Base-by-base conservation (phyloP, 2,329 filamentous ascomycete genomes). In the Colletotrichum falcatum region DNA sequence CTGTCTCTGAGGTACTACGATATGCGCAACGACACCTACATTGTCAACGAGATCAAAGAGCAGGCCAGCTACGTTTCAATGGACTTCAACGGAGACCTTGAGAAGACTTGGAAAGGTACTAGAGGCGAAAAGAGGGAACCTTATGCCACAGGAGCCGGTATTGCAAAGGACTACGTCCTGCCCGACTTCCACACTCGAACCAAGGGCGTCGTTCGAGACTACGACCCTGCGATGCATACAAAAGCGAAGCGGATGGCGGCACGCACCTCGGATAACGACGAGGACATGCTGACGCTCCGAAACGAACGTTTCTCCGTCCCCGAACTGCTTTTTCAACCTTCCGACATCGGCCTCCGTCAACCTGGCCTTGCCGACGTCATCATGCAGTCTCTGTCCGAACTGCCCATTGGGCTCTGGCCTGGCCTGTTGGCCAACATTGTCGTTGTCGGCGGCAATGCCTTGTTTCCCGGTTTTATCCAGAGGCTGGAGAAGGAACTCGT, bases 1-100 rank as follows among this genome's bases (percentile, higher is more conserved):
- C 90, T 98, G 23, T 98, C 95, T 1, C 87, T 97, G 18, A 91
- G 96, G 8, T 94, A 98, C 77, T 97, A 97, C 80, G 95, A 98
- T 79, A 95, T 99, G 90, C 90, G 96, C 72, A 95, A 97, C 79
- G 96, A 99, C 76, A 92, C 93, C 0, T 91, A 97, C 79, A 91
- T 98, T 61, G 94, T 98, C 78, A 97, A 97, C 76, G 93, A 98
- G 79, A 95, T 98, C 81, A 99, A 99, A 78, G 96, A 99, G 79
- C 87, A 91, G 5, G 90, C 92, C 0, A 97, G 94, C 78, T 98
- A 92, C 75, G 90, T 98, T 14, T 92, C 92, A 2, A 83, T 88
- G 1, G 90, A 97, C 77, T 98, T 98, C 79, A 84, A 86, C 33
- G 77, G 79, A 8, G 94, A 98, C 75, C 87, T 99, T 44, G 95